Evolutionary conservation across 2,329 filamentous ascomycete genomes (phyloP).

Genomic region (Hypoxylon sp.): DNA sequence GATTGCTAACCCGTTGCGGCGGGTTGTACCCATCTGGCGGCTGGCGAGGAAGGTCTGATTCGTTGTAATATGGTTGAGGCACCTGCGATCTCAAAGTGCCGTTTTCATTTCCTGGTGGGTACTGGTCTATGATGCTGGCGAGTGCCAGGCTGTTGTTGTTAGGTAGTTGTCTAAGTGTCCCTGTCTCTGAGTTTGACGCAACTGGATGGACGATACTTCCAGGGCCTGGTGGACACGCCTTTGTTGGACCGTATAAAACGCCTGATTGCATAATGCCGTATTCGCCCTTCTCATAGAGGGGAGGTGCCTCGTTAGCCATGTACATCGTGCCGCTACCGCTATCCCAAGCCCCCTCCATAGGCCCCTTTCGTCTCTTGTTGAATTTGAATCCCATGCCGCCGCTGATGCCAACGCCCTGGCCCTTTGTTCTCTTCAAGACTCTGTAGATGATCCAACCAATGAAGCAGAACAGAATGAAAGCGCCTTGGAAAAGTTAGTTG

Average conservation of each 20-base stretch:
- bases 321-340: constrained; percentile 29
- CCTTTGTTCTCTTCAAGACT: constrained; percentile 55
- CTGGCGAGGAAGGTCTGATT: constrained; percentile 57
- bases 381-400: constrained; percentile 39
- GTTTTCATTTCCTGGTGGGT: constrained; percentile 50
- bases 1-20: constrained; percentile 56
- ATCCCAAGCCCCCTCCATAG: constrained; percentile 34
- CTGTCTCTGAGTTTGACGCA: constrained; percentile 38
- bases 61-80: constrained; percentile 59
- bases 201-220: constrained; percentile 42
- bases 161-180: constrained; percentile 40
- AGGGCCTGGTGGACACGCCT: constrained; percentile 40
- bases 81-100: constrained; percentile 56
- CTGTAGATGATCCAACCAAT: constrained; percentile 63
- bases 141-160: constrained; percentile 39
- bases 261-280: constrained; percentile 46
- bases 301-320: constrained; percentile 48
- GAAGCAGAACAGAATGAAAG: constrained; percentile 63
- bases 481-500: constrained; percentile 53
- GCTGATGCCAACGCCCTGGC: constrained; percentile 23
- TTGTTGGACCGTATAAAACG: constrained; percentile 47
- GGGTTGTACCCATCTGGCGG: constrained; percentile 57
- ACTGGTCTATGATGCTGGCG: constrained; percentile 47
- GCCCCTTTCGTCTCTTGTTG: constrained; percentile 42
- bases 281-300: constrained; percentile 48